Evolutionary conservation across 495 filamentous ascomycete genomes (phyloP).

Genomic region (Penicillium subrubescens): DNA sequence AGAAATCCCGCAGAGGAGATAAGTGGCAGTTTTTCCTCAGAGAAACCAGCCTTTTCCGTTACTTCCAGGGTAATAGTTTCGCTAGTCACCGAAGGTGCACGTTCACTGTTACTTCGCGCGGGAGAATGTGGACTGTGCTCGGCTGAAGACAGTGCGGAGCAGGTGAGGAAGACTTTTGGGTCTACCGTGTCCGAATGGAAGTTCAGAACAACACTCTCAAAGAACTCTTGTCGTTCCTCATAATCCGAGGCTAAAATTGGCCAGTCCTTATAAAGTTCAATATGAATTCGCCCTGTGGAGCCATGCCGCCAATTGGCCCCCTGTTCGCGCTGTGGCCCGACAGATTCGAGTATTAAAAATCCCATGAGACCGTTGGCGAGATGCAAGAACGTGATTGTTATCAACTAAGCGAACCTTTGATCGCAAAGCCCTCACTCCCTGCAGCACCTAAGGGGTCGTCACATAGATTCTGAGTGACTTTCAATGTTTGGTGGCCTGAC

Average conservation of each 20-base stretch:
- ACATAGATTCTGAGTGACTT: constrained; percentile 8
- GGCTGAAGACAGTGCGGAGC: constrained; percentile 15
- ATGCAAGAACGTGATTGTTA: constrained; percentile 6
- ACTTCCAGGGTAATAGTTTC: constrained; percentile 9
- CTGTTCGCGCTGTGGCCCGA: neutral
- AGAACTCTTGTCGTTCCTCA: constrained; percentile 13
- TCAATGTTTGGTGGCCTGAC: constrained; percentile 1
- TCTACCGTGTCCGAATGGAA: constrained; percentile 8
- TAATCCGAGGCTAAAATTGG: constrained; percentile 12
- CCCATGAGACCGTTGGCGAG: constrained; percentile 3
- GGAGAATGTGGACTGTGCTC: constrained; percentile 10
- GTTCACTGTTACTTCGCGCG: constrained; percentile 1
- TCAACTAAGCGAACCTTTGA: constrained; percentile 8
- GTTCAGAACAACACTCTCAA: constrained; percentile 7
- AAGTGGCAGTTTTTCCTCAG: neutral
- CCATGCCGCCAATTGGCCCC: constrained; percentile 9
- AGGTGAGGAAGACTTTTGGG: constrained; percentile 13
- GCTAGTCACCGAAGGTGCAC: constrained; percentile 8
- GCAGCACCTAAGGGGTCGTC: constrained; percentile 1
- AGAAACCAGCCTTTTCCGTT: constrained; percentile 2
- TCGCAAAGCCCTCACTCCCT: constrained; percentile 1
- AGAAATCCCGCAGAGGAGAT: constrained; percentile 1
- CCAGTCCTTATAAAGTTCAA: constrained; percentile 16
- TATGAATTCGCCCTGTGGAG: constrained; percentile 9
- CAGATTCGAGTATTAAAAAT: constrained; percentile 14